Base-by-base conservation (phyloP, 2,329 filamentous ascomycete species). In the Alternaria alternata region DNA sequence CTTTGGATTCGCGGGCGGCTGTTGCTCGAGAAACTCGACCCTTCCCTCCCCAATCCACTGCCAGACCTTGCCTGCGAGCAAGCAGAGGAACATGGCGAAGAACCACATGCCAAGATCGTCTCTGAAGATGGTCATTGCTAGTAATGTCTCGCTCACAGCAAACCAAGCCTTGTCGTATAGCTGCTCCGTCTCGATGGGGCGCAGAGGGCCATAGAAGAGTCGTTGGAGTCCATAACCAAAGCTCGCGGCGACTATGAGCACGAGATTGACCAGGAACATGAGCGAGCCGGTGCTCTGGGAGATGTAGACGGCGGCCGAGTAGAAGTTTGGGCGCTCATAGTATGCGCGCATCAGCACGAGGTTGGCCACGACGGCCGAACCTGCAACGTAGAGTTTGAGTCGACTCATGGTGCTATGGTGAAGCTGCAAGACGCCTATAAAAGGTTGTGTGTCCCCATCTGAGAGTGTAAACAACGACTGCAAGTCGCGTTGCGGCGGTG, bases 81-180 rank as follows among this genome's bases (percentile, higher is more conserved):
- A 85, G 26, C 90, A 89, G 16, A 96, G 92, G 78, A 99, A 98
- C 94, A 99, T 98, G 72, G 95, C 89, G 60, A 99, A 84, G 74
- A 98, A 97, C 89, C 93, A 96, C 42, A 91, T 91, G 44, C 95
- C 94, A 18, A 99, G 89, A 77, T 98, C 94, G 65, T 97, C 95
- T 44, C 95, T 87, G 79, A 99, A 98, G 66, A 97, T 97, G 30
- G 95, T 97, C 94, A 99, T 98, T 30, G 95, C 95, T 65, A 99
- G 84, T 74, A 94, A 92, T 65, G 95, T 99, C 81, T 99, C 95
- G 47, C 94, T 97, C 41, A 98, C 92, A 39, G 95, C 94, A 75
- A 97, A 97, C 96, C 96, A 99, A 51, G 92, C 94, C 79, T 94
- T 94, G 79, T 99, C 95, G 76, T 96, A 97, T 14, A 99, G 87